These are phyloP conservation scores for Thermothelomyces thermophilus DNA, from an alignment of 2,329 filamentous ascomycete genomes.

Conservation along the genomic window DNA sequence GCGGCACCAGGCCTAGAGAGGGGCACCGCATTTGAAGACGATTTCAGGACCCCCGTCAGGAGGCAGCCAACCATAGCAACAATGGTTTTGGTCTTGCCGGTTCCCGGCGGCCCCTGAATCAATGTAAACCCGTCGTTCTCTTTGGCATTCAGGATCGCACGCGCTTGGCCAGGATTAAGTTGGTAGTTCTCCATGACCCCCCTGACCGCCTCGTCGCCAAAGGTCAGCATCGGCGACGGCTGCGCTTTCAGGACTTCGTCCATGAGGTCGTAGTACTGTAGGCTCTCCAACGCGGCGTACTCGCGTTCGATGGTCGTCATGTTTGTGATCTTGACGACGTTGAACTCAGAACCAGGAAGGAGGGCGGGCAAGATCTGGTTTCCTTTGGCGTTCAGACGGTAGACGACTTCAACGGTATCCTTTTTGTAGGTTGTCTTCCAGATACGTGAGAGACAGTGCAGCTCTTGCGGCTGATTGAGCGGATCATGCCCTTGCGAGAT, in stretches of 20 bases:
- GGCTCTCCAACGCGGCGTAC: conserved; percentile 80
- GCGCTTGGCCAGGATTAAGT: conserved; percentile 82
- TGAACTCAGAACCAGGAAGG: conserved; percentile 61
- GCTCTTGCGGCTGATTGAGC: conserved; percentile 55
- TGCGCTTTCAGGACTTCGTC: conserved; percentile 80
- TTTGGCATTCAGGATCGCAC: conserved; percentile 82
- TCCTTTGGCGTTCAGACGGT: conserved; percentile 65
- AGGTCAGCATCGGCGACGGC: conserved; percentile 80
- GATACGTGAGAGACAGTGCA: conserved; percentile 82
- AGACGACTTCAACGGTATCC: conserved; percentile 74
- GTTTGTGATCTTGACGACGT: conserved; percentile 79
- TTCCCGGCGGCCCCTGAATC: conserved; percentile 92
- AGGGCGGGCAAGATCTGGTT: conserved; percentile 58
- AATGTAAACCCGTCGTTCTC: conserved; percentile 97
- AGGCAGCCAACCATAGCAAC: conserved; percentile 90
- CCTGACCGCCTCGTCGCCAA: conserved; percentile 65
- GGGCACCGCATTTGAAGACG: conserved; percentile 38
- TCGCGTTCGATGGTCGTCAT: conserved; percentile 94
- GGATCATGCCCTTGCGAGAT: conserved; percentile 70
- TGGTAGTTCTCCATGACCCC: conserved; percentile 69
- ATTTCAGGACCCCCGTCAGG: conserved; percentile 51
- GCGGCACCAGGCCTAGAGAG: conserved; percentile 36
- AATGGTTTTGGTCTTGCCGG: conserved; percentile 97
- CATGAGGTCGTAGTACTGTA: conserved; percentile 94
- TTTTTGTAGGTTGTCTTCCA: conserved; percentile 76